These are phyloP conservation scores for Dillenia turbinata DNA, from an alignment of 164 flowering plant genomes.

Conservation along the genomic window DNA sequence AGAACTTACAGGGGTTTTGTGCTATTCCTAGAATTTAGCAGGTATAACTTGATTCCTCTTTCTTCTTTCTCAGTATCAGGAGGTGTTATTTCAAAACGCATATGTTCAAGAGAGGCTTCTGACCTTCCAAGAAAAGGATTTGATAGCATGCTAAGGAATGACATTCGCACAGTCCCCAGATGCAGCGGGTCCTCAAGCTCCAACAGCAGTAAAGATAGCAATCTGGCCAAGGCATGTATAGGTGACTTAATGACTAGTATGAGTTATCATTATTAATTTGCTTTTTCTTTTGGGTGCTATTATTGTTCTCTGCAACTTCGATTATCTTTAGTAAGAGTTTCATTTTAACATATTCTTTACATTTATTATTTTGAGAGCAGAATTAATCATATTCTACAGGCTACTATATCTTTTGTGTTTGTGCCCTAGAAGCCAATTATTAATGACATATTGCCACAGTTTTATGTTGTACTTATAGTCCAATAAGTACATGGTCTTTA, in stretches of 20 bases:
- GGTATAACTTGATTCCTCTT: neutral
- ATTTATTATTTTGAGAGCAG: neutral
- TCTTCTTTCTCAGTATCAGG: constrained; percentile 11
- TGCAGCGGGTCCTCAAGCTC: constrained; percentile 45
- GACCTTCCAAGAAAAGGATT: constrained; percentile 12
- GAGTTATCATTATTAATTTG: neutral
- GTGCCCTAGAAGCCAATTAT: too few species aligned
- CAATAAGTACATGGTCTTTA: too few species aligned
- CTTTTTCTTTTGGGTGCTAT: neutral
- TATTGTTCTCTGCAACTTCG: neutral
- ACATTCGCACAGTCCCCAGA: constrained; percentile 25
- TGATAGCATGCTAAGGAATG: constrained; percentile 17
- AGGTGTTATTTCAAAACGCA: constrained; percentile 15
- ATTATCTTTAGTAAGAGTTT: too few species aligned
- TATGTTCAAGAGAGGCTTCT: constrained; percentile 6
- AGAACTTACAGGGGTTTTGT: too few species aligned
- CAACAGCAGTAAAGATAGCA: constrained; percentile 24
- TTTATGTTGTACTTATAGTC: too few species aligned
- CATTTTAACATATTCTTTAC: neutral
- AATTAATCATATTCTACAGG: too few species aligned
- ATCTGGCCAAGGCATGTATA: constrained; percentile 44
- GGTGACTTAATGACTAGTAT: neutral
- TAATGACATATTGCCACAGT: too few species aligned
- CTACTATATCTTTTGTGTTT: too few species aligned
- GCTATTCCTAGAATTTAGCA: too few species aligned